These are phyloP conservation scores for Capsicum pubescens DNA, from an alignment of 257 asterid genomes.

Conservation along the genomic window DNA sequence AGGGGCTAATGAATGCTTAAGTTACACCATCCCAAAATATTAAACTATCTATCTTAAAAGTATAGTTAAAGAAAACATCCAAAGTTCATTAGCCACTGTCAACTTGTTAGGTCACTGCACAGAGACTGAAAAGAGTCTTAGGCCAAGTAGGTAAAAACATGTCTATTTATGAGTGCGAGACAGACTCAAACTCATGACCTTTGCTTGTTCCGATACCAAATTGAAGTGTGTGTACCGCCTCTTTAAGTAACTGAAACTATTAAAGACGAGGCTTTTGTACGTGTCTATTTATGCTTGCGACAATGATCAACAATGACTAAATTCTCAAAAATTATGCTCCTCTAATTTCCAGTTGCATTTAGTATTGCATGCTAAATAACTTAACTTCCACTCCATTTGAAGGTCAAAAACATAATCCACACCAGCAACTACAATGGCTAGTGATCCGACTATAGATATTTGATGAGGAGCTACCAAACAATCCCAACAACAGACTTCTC, in stretches of 20 bases:
- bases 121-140: neutral
- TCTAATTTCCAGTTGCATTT: neutral
- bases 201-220: neutral
- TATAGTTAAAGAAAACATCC: neutral
- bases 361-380: neutral
- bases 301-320: constrained; percentile 19
- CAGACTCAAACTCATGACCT: neutral
- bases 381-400: neutral
- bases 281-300: neutral
- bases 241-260: neutral
- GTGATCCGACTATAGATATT: neutral
- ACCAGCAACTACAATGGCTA: constrained; percentile 2
- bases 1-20: neutral
- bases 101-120: constrained; percentile 4
- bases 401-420: constrained; percentile 21
- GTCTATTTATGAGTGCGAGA: neutral
- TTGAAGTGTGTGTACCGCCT: neutral
- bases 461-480: neutral
- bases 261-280: neutral
- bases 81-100: neutral
- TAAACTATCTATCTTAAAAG: constrained; percentile 9
- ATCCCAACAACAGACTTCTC: constrained; percentile 12
- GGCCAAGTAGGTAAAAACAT: neutral
- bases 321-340: neutral
- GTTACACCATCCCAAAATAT: neutral